Percentiles rank a stretch among this genome's conserved stretches.
Conservation (phyloP, 2,329 filamentous ascomycete species). For the Simplicillium aogashimaense region DNA sequence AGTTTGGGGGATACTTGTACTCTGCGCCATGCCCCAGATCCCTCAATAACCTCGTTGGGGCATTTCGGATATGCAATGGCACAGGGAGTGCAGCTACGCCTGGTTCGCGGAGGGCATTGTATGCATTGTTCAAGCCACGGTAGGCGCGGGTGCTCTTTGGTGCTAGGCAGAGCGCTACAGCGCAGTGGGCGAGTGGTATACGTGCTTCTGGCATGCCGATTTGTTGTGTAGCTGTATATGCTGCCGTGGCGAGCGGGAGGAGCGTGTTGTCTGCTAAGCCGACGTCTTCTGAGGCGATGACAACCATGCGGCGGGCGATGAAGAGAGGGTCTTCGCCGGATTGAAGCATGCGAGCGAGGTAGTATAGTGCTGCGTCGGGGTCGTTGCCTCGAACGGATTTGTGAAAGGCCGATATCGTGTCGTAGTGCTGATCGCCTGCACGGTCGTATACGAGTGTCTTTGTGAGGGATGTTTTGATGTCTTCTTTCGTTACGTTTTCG, state of each 20-base stretch:
- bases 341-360: constrained; percentile 90
- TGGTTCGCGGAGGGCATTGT: constrained; percentile 69
- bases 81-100: constrained; percentile 74
- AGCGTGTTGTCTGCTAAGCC: constrained; percentile 81
- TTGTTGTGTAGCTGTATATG: constrained; percentile 82
- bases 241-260: constrained; percentile 72
- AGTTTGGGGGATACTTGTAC: constrained; percentile 97
- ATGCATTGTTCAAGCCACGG: constrained; percentile 69
- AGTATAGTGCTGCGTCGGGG: constrained; percentile 83
- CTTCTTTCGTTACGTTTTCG: constrained; percentile 57
- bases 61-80: constrained; percentile 81
- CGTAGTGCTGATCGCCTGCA: constrained; percentile 92
- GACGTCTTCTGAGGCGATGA: constrained; percentile 90
- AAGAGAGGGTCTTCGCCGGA: constrained; percentile 91
- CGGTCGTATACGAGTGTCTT: constrained; percentile 93
- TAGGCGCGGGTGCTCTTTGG: constrained; percentile 86
- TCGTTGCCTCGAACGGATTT: constrained; percentile 87
- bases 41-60: constrained; percentile 85
- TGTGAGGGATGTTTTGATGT: constrained; percentile 74
- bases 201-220: constrained; percentile 92
- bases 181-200: constrained; percentile 82
- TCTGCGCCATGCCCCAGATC: constrained; percentile 82
- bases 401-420: constrained; percentile 94
- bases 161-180: constrained; percentile 69
- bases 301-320: constrained; percentile 84